These are phyloP conservation scores for Byssochlamys sp. DNA, from an alignment of 2,329 filamentous ascomycete genomes.

Conservation along the genomic window DNA sequence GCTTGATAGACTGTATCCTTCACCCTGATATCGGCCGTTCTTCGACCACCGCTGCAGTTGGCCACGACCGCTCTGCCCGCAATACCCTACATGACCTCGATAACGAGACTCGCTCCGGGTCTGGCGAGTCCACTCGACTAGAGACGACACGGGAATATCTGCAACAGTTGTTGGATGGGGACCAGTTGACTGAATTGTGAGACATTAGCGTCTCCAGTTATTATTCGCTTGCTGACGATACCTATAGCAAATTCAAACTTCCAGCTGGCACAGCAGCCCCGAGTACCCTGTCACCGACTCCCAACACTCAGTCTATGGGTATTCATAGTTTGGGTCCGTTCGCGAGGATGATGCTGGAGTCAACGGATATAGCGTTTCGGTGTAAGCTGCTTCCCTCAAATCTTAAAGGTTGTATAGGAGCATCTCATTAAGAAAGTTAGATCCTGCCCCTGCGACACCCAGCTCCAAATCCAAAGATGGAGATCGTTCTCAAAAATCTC, in stretches of 20 bases:
- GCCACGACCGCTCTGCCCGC: slow-evolving; percentile 43
- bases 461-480: slow-evolving; percentile 15
- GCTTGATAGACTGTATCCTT: slow-evolving; percentile 29
- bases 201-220: slow-evolving; percentile 5
- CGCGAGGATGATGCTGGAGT: slow-evolving; percentile 44
- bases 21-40: slow-evolving; percentile 34
- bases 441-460: slow-evolving; percentile 20
- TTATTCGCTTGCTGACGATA: not conserved
- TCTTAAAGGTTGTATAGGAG: not conserved
- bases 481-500: slow-evolving; percentile 8
- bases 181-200: slow-evolving; percentile 46
- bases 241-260: slow-evolving; percentile 35
- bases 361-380: slow-evolving; percentile 35
- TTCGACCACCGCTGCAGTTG: slow-evolving; percentile 30
- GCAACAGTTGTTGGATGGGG: slow-evolving; percentile 60
- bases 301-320: slow-evolving; percentile 15
- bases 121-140: slow-evolving; percentile 51
- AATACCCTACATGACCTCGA: slow-evolving; percentile 59
- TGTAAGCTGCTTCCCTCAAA: slow-evolving; percentile 23
- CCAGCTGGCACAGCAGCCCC: slow-evolving; percentile 19
- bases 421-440: slow-evolving; percentile 17
- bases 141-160: slow-evolving; percentile 66
- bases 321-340: slow-evolving; percentile 40
- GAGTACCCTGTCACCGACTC: slow-evolving; percentile 8
- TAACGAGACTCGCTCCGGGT: slow-evolving; percentile 54